Evolutionary conservation across 2,329 filamentous ascomycete genomes (phyloP).

Genomic region (Sporothrix dimorphospora): DNA sequence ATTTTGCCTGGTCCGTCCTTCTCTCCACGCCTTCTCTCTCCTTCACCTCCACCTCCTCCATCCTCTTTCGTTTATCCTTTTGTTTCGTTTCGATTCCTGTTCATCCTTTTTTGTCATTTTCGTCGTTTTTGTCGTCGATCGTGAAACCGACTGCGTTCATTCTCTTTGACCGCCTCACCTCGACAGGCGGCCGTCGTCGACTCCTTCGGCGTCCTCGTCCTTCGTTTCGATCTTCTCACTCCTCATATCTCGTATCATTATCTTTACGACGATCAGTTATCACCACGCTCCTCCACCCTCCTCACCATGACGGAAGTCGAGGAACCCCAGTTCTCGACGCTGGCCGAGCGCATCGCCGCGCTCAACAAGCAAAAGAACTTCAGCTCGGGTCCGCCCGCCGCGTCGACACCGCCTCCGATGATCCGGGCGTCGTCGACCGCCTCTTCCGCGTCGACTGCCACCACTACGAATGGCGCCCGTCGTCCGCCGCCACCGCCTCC

Average conservation of each 20-base stretch:
- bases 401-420: constrained; percentile 36
- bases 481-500: constrained; percentile 24
- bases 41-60: not conserved
- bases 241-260: not conserved
- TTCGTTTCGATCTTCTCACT: not conserved
- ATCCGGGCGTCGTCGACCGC: not conserved
- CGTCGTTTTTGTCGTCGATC: not conserved
- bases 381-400: constrained; percentile 29
- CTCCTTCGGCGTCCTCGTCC: not conserved
- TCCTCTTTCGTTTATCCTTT: not conserved
- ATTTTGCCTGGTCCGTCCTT: not conserved
- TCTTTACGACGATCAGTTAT: not conserved
- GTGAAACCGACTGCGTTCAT: not conserved
- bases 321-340: constrained; percentile 63
- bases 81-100: constrained; percentile 5
- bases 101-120: not conserved
- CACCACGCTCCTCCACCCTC: not conserved
- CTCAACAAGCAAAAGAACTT: constrained; percentile 66
- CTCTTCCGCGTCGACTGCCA: not conserved
- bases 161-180: not conserved
- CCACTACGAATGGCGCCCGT: not conserved
- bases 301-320: constrained; percentile 61
- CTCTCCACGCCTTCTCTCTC: not conserved
- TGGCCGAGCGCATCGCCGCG: constrained; percentile 66
- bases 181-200: not conserved